These are phyloP conservation scores for Alternaria metachromatica DNA, from an alignment of 2,329 filamentous ascomycete genomes.

Conservation along the genomic window DNA sequence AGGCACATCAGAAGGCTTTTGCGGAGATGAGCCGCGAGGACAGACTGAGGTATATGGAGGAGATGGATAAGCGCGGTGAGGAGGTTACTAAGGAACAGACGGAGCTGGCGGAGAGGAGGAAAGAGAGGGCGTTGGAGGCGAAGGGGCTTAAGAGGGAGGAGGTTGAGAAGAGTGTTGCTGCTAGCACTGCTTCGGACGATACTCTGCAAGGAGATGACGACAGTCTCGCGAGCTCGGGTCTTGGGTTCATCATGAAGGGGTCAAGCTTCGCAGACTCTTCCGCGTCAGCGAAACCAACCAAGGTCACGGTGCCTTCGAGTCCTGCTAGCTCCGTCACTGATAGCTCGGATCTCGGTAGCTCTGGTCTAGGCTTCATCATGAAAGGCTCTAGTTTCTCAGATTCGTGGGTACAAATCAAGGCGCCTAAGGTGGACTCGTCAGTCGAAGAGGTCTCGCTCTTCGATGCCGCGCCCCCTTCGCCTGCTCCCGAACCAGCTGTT, in stretches of 20 bases:
- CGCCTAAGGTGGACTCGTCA: conserved; percentile 9
- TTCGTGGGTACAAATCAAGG: conserved; percentile 13
- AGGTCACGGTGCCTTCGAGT: background rate
- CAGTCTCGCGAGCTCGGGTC: conserved; percentile 18
- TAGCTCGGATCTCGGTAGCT: conserved; percentile 12
- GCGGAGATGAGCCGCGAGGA: conserved; percentile 63
- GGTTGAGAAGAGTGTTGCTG: conserved; percentile 12
- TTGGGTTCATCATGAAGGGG: conserved; percentile 37
- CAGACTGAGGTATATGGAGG: conserved; percentile 66
- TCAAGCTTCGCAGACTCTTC: conserved; percentile 25
- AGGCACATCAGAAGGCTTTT: conserved; percentile 72
- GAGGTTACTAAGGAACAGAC: conserved; percentile 56
- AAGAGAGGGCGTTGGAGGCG: conserved; percentile 59
- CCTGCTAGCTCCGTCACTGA: conserved; percentile 3
- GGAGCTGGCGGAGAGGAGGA: conserved; percentile 58
- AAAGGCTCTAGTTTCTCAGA: conserved; percentile 33
- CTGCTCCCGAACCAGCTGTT: conserved; percentile 13
- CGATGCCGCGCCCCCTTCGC: conserved; percentile 20
- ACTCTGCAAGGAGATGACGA: conserved; percentile 18
- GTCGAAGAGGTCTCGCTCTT: conserved; percentile 33
- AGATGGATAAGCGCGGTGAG: conserved; percentile 62
- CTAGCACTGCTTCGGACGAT: conserved; percentile 19
- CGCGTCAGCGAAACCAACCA: background rate
- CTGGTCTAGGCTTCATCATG: conserved; percentile 33
- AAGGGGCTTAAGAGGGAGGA: conserved; percentile 46